Evolutionary conservation across 2,329 filamentous ascomycete species (phyloP).

Genomic region (Hypoxylon rubiginosum): DNA sequence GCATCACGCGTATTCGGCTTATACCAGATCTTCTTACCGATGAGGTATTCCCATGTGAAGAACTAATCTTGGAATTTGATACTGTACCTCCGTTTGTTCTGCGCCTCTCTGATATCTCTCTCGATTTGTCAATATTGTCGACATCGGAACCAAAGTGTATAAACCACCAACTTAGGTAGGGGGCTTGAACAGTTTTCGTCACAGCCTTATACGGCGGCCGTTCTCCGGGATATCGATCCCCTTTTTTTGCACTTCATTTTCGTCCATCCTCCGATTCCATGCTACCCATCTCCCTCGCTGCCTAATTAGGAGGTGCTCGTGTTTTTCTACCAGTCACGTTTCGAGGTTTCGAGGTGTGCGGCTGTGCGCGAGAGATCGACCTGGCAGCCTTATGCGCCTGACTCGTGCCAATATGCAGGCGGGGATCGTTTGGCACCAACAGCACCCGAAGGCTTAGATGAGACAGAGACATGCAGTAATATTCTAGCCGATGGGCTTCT

Average conservation of each 20-base stretch:
- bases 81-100: background rate
- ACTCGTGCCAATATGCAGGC: background rate
- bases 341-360: slow-evolving; percentile 11
- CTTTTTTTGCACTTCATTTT: background rate
- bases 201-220: slow-evolving; percentile 5
- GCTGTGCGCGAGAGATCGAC: slow-evolving; percentile 17
- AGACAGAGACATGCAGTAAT: slow-evolving; percentile 6
- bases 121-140: background rate
- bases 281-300: background rate
- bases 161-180: background rate
- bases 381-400: background rate
- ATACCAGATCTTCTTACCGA: background rate
- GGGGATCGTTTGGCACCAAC: slow-evolving; percentile 1
- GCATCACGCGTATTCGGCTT: background rate
- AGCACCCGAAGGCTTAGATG: slow-evolving; percentile 7
- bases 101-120: background rate
- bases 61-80: background rate
- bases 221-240: slow-evolving; percentile 1
- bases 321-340: slow-evolving; percentile 10
- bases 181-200: slow-evolving; percentile 21
- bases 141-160: background rate
- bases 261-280: background rate
- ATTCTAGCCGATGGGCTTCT: background rate
- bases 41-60: background rate
- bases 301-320: slow-evolving; percentile 3